Evolutionary conservation across 768 basidiomycete genomes (phyloP).

Genomic region (Mycena metata): DNA sequence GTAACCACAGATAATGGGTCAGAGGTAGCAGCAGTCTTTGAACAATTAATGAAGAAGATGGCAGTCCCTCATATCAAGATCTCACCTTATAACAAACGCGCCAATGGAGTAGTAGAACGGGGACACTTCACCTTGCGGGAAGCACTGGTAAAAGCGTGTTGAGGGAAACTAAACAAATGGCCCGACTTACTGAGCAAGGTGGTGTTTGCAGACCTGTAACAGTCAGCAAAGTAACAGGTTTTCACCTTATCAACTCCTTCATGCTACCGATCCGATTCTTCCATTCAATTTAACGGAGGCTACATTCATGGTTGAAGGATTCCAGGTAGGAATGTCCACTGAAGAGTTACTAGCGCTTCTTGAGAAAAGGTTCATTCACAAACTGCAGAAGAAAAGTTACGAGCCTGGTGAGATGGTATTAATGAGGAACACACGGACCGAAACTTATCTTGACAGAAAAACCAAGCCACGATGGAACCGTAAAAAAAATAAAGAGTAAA

Average conservation of each 20-base stretch:
- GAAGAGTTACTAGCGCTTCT: constrained; percentile 39
- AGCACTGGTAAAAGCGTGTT: constrained; percentile 12
- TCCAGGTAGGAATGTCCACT: constrained; percentile 16
- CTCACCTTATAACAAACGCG: constrained; percentile 45
- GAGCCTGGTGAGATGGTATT: constrained; percentile 41
- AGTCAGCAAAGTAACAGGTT: constrained; percentile 38
- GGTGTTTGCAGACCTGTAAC: constrained; percentile 41
- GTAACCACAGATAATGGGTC: constrained; percentile 47
- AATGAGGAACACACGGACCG: constrained; percentile 39
- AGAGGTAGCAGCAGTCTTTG: constrained; percentile 36
- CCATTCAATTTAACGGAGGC: constrained; percentile 50
- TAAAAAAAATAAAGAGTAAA: constrained; percentile 36
- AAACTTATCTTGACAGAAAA: constrained; percentile 31
- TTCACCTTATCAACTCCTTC: constrained; percentile 43
- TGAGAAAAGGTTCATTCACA: constrained; percentile 31
- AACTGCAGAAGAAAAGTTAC: constrained; percentile 32
- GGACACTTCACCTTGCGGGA: constrained; percentile 22
- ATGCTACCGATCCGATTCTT: constrained; percentile 47
- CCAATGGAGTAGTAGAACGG: constrained; percentile 41
- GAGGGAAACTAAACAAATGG: constrained; percentile 7
- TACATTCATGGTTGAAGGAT: constrained; percentile 44
- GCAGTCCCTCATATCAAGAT: constrained; percentile 32
- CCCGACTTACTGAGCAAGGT: background rate
- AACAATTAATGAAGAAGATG: constrained; percentile 11
- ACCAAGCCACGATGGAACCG: constrained; percentile 39